Base-by-base conservation (phyloP, 2,329 filamentous ascomycete genomes). In the Fusarium sp. region DNA sequence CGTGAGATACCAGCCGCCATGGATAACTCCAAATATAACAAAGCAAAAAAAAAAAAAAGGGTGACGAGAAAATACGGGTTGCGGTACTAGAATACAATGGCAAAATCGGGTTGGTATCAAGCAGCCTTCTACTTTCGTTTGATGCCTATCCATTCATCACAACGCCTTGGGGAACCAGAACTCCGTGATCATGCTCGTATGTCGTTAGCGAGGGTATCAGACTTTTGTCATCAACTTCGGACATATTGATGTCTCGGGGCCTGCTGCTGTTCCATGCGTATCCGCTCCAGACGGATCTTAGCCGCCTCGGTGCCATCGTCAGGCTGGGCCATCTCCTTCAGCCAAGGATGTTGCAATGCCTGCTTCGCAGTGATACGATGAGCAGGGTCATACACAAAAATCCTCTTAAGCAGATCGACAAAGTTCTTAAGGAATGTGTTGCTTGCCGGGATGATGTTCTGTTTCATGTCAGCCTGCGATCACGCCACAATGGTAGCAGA, bases 231-330 rank as follows among this genome's bases (percentile, higher is more conserved):
- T 59, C 48, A 55, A 53, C 25, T 59, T 72, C 72, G 70, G 63
- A 65, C 62, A 61, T 65, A 71, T 51, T 66, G 67, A 36, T 62
- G 55, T 36, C 63, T 65, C 27, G 44, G 35, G 35, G 59, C 63
- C 51, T 80, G 76, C 54, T 80, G 76, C 54, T 77, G 74, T 47
- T 81, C 76, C 66, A 70, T 57, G 54, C 79, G 78, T 72, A 80
- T 77, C 63, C 81, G 79, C 69, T 85, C 83, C 53, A 80, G 71
- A 33, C 85, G 80, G 57, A 89, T 88, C 72, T 87, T 88, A 37
- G 85, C 82, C 10, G 87, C 87, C 72, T 89, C 87, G 8, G 86
- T 89, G 33, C 87, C 87, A 68, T 90, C 87, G 64, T 90, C 87
- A 29, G 85, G 84, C 29, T 82, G 79, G 2, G 85, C 82, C 47